Base-by-base conservation (phyloP, 2,329 filamentous ascomycete genomes). In the Fusarium nodosum region DNA sequence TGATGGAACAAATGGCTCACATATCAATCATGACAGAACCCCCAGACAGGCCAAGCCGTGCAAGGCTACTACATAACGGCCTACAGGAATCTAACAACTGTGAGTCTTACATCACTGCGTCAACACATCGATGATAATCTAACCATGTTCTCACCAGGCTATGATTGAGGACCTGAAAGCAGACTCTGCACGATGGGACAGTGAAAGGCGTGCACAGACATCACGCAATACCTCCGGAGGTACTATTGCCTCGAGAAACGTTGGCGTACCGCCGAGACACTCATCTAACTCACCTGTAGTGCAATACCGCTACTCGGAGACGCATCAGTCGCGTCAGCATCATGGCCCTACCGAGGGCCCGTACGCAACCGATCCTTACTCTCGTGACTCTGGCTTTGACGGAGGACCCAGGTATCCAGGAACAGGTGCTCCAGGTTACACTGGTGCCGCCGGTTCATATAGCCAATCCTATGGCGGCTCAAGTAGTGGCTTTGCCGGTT, bases 1-100 rank as follows among this genome's bases (percentile, higher is more conserved):
- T n/a, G 42, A 65, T 42, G 7, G 47, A 62, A 73, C 61, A 58
- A 72, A 75, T 73, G 60, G 72, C 74, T 76, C 64, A 75, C 71
- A 20, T 56, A 44, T 45, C 33, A 24, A 46, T 47, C 30, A 48
- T 41, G 47, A 64, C 61, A 88, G 86, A 86, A 88, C 76, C 83
- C 85, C 22, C 79, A 84, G 73, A 86, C 79, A 59, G 83, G 86
- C 72, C 86, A 91, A 81, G 82, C 87, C 69, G 88, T 89, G 67
- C 86, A 88, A 75, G 91, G 91, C 72, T 94, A 91, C 82, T 92
- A 88, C 79, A 92, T 94, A 78, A 93, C 89, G 50, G 91, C 91
- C 66, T 94, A 94, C 80, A 87, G 91, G 68, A 93, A 93, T 77
- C 81, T 94, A 76, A 94, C 91, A 73, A 90, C 90, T 75, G 91